Evolutionary conservation across 306 rosid genomes (phyloP).

Genomic region (Quercus glauca): DNA sequence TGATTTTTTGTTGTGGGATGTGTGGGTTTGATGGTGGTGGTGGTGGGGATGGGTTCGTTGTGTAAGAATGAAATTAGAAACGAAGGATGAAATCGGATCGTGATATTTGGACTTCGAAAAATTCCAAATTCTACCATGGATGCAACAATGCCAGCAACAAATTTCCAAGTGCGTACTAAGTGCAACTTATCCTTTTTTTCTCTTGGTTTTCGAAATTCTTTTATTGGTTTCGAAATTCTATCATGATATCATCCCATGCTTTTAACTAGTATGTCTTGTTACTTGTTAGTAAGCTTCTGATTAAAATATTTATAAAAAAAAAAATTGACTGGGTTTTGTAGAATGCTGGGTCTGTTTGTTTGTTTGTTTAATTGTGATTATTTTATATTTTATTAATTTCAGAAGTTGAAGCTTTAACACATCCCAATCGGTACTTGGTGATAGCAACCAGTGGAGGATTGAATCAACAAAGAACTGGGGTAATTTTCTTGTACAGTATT

Average conservation of each 20-base stretch:
- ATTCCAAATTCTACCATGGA: constrained; percentile 63
- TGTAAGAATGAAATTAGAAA: constrained; percentile 22
- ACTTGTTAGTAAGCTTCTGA: too few relatives aligned
- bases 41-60: too few relatives aligned
- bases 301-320: neutral
- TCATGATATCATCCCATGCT: neutral
- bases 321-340: too few relatives aligned
- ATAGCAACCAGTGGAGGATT: constrained; percentile 98
- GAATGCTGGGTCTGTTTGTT: neutral
- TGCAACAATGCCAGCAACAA: constrained; percentile 78
- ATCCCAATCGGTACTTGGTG: constrained; percentile 61
- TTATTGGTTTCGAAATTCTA: constrained; percentile 3
- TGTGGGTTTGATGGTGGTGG: too few relatives aligned
- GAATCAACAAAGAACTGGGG: constrained; percentile 99
- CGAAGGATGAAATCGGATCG: constrained; percentile 56
- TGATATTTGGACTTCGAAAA: constrained; percentile 73
- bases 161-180: constrained; percentile 63
- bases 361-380: constrained; percentile 11
- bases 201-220: neutral
- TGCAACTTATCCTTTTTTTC: constrained; percentile 9
- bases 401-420: constrained; percentile 61
- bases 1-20: too few relatives aligned
- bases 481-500: constrained; percentile 30
- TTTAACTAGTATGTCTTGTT: neutral
- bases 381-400: constrained; percentile 13